A percentile compares a stretch with the other conserved stretches of the same genome.
These are phyloP conservation scores for Ilex asprella DNA, from an alignment of 257 asterid species.

Conservation along the genomic window DNA sequence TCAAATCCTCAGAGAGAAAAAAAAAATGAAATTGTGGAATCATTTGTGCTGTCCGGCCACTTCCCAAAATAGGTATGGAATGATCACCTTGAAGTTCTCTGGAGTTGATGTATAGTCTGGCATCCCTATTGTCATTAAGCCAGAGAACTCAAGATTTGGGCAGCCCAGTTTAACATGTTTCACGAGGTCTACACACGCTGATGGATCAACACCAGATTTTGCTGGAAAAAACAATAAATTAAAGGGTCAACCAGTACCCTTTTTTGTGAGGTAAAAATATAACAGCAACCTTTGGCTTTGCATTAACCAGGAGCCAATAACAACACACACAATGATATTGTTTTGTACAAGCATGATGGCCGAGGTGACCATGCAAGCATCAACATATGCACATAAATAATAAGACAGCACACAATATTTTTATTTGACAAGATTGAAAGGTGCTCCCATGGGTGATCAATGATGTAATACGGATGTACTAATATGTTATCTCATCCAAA, in stretches of 20 bases:
- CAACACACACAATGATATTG: neutral
- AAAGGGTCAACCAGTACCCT: neutral
- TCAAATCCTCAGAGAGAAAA: too few relatives aligned
- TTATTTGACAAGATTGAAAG: too few relatives aligned
- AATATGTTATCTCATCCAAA: too few relatives aligned
- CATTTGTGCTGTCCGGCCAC: too few relatives aligned
- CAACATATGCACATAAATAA: neutral
- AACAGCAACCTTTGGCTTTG: neutral
- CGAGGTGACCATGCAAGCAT: neutral
- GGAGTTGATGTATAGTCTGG: slow-evolving; percentile 91
- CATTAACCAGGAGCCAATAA: neutral
- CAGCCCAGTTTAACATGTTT: slow-evolving; percentile 59
- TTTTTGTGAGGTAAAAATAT: neutral
- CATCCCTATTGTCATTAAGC: slow-evolving; percentile 92
- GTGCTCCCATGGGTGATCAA: too few relatives aligned
- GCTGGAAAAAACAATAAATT: slow-evolving; percentile 44
- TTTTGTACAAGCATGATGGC: neutral
- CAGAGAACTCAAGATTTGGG: slow-evolving; percentile 75
- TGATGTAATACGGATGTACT: too few relatives aligned
- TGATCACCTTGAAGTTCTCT: slow-evolving; percentile 64
- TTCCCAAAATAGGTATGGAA: neutral
- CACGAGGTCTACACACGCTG: slow-evolving; percentile 64
- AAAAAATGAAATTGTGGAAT: too few relatives aligned
- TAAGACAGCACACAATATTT: neutral
- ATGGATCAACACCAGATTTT: slow-evolving; percentile 73